These are phyloP conservation scores for Boletus subparvulus DNA, from an alignment of 768 basidiomycete species.

Conservation along the genomic window DNA sequence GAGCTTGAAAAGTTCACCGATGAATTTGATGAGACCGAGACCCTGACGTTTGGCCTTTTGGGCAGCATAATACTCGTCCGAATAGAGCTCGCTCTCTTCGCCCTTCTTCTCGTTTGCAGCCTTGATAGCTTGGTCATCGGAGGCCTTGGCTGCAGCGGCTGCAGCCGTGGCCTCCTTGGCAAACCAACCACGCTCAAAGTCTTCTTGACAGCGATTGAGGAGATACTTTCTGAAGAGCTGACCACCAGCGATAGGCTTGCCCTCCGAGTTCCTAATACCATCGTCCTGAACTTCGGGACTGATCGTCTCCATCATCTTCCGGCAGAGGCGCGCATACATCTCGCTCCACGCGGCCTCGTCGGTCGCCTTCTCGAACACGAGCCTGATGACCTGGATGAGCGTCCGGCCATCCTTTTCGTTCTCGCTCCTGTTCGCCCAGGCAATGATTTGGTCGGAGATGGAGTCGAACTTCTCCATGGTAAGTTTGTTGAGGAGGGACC, in stretches of 20 bases:
- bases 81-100: slow-evolving; percentile 74
- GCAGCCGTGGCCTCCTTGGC: slow-evolving; percentile 83
- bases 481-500: slow-evolving; percentile 87
- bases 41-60: slow-evolving; percentile 98
- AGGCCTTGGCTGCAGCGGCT: slow-evolving; percentile 81
- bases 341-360: slow-evolving; percentile 95
- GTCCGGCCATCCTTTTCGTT: slow-evolving; percentile 92
- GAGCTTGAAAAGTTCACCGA: slow-evolving; percentile 98
- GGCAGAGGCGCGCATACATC: slow-evolving; percentile 95
- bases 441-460: slow-evolving; percentile 92
- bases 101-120: slow-evolving; percentile 61
- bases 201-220: slow-evolving; percentile 94
- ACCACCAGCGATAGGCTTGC: slow-evolving; percentile 89
- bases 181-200: slow-evolving; percentile 96
- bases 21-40: slow-evolving; percentile 96
- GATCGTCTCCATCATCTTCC: slow-evolving; percentile 95
- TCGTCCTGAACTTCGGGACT: slow-evolving; percentile 87
- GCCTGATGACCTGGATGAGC: slow-evolving; percentile 91
- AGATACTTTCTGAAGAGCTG: slow-evolving; percentile 96
- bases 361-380: slow-evolving; percentile 96
- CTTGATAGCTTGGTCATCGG: slow-evolving; percentile 80
- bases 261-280: slow-evolving; percentile 75
- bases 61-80: slow-evolving; percentile 93
- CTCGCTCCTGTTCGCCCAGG: slow-evolving; percentile 92
- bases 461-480: slow-evolving; percentile 97